Conservation (phyloP, 2,329 filamentous ascomycete species). For the Huntiella savannae region DNA sequence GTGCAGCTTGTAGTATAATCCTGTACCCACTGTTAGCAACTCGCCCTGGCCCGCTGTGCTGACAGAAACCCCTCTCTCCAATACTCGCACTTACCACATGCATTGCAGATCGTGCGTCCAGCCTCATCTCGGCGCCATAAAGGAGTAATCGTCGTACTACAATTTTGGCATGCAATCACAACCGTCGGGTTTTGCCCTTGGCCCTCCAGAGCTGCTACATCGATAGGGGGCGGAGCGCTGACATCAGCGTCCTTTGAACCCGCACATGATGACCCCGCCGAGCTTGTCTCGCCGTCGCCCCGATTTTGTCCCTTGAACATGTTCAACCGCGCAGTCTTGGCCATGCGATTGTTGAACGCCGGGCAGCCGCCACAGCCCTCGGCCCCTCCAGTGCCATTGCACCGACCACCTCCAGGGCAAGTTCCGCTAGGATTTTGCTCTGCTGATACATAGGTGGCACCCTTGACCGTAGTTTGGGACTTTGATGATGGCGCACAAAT, state of each 20-base stretch:
- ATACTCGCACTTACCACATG: conserved; percentile 57
- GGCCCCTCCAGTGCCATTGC: conserved; percentile 89
- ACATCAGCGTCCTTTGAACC: not conserved
- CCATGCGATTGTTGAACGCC: conserved; percentile 89
- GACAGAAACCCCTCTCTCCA: not conserved
- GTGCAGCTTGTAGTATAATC: conserved; percentile 90
- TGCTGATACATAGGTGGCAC: conserved; percentile 56
- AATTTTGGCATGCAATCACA: conserved; percentile 87
- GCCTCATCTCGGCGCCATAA: conserved; percentile 87
- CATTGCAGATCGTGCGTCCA: conserved; percentile 95
- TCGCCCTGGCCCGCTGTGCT: too few relatives aligned
- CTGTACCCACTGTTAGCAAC: conserved; percentile 48
- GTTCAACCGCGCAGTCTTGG: conserved; percentile 62
- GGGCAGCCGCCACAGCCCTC: conserved; percentile 91
- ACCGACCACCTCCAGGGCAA: conserved; percentile 83
- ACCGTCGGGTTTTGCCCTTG: conserved; percentile 35
- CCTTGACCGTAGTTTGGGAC: conserved; percentile 22
- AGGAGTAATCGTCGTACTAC: conserved; percentile 87
- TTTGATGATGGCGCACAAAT: conserved; percentile 21
- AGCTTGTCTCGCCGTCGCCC: conserved; percentile 16
- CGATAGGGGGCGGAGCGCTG: conserved; percentile 13
- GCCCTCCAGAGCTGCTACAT: conserved; percentile 25
- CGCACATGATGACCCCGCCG: conserved; percentile 12
- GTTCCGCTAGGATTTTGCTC: conserved; percentile 64
- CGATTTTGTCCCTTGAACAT: conserved; percentile 27